A percentile compares a stretch with the other conserved stretches of the same genome.
phyloP scores from a whole-genome alignment of 306 rosid genomes.

The Prunus padus region DNA sequence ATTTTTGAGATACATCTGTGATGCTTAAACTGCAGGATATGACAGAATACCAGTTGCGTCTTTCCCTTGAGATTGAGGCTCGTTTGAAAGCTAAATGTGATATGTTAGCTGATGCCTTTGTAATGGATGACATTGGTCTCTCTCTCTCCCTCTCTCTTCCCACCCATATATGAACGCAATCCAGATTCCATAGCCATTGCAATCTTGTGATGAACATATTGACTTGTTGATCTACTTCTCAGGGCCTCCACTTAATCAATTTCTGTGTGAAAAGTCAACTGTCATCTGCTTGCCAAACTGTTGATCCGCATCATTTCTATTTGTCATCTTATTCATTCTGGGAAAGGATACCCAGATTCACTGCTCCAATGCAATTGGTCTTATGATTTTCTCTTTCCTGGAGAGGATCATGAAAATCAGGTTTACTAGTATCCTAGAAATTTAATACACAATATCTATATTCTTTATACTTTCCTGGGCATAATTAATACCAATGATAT shows the following conservation, averaged over 20 bases:
- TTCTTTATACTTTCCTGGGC: not conserved
- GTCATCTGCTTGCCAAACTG: not conserved
- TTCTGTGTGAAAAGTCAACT: not conserved
- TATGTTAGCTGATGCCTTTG: conserved; percentile 59
- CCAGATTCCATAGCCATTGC: not conserved
- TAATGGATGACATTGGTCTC: conserved; percentile 65
- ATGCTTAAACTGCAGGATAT: conserved; percentile 53
- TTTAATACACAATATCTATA: not conserved
- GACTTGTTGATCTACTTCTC: not conserved
- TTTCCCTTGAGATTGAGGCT: conserved; percentile 72
- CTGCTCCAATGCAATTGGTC: not conserved
- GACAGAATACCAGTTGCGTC: conserved; percentile 72
- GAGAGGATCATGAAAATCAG: conserved; percentile 4
- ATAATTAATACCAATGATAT: not conserved
- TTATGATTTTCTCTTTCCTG: not conserved
- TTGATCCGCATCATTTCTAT: not conserved
- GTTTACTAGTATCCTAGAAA: not conserved
- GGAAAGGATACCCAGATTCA: not conserved
- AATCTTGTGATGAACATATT: not conserved
- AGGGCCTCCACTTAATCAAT: not conserved
- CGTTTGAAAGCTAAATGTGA: conserved; percentile 79
- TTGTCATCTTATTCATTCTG: not conserved
- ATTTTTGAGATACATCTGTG: conserved; percentile 4
- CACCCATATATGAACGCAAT: not conserved
- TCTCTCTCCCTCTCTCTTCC: not conserved